Conservation (phyloP, 352 stramenopile species). For the Globisporangium iwayamae region DNA sequence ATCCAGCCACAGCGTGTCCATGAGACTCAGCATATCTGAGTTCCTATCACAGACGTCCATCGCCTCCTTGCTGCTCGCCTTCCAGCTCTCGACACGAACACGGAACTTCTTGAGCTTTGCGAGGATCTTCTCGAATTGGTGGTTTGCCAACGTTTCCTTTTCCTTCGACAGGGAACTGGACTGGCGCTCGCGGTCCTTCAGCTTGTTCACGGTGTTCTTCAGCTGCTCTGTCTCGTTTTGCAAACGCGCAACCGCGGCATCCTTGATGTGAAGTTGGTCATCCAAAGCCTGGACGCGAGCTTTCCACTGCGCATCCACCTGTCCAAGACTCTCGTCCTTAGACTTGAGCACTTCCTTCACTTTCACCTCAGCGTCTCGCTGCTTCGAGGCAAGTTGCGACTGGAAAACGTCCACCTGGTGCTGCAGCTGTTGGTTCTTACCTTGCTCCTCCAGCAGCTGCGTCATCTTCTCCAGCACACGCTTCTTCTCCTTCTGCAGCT, state of each 20-base stretch:
- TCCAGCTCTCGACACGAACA: conserved; percentile 48
- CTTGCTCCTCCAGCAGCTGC: conserved; percentile 59
- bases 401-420: conserved; percentile 37
- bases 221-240: conserved; percentile 36
- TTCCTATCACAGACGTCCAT: conserved; percentile 32
- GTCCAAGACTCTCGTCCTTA: conserved; percentile 21
- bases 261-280: conserved; percentile 30
- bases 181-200: conserved; percentile 17
- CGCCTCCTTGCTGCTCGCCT: conserved; percentile 39
- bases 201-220: conserved; percentile 24
- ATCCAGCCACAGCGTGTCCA: conserved; percentile 49
- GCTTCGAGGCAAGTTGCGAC: conserved; percentile 27
- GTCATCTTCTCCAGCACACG: conserved; percentile 68
- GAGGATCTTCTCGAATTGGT: conserved; percentile 40
- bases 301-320: conserved; percentile 25
- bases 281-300: conserved; percentile 23
- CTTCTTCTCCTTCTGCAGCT: conserved; percentile 70
- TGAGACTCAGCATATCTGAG: conserved; percentile 26
- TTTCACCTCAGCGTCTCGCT: conserved; percentile 22
- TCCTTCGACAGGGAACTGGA: conserved; percentile 9
- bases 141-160: conserved; percentile 21
- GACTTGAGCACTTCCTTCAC: conserved; percentile 12
- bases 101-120: conserved; percentile 42
- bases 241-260: conserved; percentile 28
- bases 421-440: conserved; percentile 55